phyloP scores from a whole-genome alignment of 148 eudicot species.

The Chenopodium quinoa region DNA sequence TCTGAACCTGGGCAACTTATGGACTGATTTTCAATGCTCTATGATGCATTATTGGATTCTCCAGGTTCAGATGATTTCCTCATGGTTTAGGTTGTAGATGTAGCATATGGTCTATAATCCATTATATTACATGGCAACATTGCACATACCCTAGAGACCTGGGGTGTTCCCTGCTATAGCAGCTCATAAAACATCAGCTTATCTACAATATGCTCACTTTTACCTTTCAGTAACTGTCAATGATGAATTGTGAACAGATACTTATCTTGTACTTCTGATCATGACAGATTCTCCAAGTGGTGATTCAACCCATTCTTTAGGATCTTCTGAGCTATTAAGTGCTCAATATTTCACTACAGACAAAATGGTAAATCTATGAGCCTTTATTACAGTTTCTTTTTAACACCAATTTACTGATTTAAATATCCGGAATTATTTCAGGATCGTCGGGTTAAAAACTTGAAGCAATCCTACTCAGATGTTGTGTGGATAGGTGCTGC shows the following conservation, averaged over 20 bases:
- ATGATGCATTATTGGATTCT: not conserved
- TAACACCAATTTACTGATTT: not conserved
- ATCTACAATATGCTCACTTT: not conserved
- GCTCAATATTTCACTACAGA: slow-evolving; percentile 39
- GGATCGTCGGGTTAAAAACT: slow-evolving; percentile 55
- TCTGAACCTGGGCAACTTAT: not conserved
- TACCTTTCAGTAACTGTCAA: not conserved
- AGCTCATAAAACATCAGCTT: not conserved
- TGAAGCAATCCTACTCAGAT: slow-evolving; percentile 54
- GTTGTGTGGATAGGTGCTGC: slow-evolving; percentile 81
- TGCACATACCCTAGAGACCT: not conserved
- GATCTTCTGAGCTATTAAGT: slow-evolving; percentile 29
- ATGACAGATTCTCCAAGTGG: slow-evolving; percentile 59
- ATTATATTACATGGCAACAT: not conserved
- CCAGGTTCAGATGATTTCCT: not conserved
- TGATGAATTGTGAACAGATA: not conserved
- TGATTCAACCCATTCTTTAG: slow-evolving; percentile 34
- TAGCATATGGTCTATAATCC: not conserved
- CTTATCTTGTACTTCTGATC: slow-evolving; percentile 3
- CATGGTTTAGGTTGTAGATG: not conserved
- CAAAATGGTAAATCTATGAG: slow-evolving; percentile 46
- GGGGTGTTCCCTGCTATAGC: not conserved
- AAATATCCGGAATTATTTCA: slow-evolving; percentile 24
- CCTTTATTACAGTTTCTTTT: not conserved
- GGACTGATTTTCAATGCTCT: not conserved